A percentile compares a stretch with the other conserved stretches of the same genome.
phyloP scores from a whole-genome alignment of 2,329 filamentous ascomycete genomes.

The Raffaelea arxii region DNA sequence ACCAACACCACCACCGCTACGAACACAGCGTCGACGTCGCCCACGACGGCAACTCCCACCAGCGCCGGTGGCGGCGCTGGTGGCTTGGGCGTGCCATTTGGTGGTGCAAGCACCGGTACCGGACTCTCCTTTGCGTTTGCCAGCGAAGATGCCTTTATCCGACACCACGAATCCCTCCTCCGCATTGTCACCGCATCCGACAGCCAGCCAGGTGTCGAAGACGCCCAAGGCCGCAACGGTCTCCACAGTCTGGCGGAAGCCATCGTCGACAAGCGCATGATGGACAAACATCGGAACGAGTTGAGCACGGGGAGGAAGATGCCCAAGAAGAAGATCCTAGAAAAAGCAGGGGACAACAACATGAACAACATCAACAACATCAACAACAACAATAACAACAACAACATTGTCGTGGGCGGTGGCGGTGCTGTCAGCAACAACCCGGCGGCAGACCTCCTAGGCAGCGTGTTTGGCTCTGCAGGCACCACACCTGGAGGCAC shows the following conservation, averaged over 20 bases:
- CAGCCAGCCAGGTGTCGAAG: constrained; percentile 24
- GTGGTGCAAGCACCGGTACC: no score
- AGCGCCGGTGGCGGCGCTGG: constrained; percentile 7
- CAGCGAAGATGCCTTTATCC: constrained; percentile 16
- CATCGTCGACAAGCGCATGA: constrained; percentile 30
- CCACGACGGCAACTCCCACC: constrained; percentile 4
- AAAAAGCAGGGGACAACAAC: constrained; percentile 10
- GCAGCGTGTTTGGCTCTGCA: no score
- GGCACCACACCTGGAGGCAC: no score
- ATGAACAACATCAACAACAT: neutral
- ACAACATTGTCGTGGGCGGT: neutral
- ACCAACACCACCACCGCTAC: neutral
- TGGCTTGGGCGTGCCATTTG: no score
- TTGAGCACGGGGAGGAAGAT: constrained; percentile 16
- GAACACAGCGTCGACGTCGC: neutral
- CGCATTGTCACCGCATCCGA: constrained; percentile 24
- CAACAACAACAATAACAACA: neutral
- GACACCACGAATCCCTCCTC: constrained; percentile 25
- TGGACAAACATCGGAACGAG: constrained; percentile 23
- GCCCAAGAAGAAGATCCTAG: constrained; percentile 28
- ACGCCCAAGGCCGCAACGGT: constrained; percentile 41
- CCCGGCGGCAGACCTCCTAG: no score
- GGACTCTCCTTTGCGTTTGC: constrained; percentile 6
- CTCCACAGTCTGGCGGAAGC: constrained; percentile 49
- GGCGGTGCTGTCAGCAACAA: no score